These are phyloP conservation scores for Rhododendron simsii DNA, from an alignment of 148 eudicot species.

Conservation along the genomic window DNA sequence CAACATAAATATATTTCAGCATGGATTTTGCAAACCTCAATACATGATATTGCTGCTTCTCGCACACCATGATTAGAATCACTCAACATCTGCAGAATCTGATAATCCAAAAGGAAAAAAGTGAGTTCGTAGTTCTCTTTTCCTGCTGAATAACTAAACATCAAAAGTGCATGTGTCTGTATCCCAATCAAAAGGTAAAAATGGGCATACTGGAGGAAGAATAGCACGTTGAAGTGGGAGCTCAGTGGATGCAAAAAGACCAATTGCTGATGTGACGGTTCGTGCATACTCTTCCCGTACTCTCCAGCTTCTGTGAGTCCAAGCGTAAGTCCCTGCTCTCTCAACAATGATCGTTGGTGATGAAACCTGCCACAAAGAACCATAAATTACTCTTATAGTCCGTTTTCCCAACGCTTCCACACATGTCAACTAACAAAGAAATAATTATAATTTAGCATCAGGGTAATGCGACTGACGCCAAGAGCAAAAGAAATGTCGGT, in stretches of 20 bases:
- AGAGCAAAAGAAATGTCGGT: not conserved
- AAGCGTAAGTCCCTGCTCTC: slow-evolving; percentile 90
- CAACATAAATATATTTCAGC: not conserved
- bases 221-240: slow-evolving; percentile 96
- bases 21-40: slow-evolving; percentile 62
- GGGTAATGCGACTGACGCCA: not conserved
- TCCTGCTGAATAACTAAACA: not conserved
- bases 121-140: slow-evolving; percentile 7
- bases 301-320: slow-evolving; percentile 98
- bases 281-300: slow-evolving; percentile 95
- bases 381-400: not conserved
- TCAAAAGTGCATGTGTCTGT: not conserved
- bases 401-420: not conserved
- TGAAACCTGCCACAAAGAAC: slow-evolving; percentile 59
- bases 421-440: not conserved
- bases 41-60: slow-evolving; percentile 87
- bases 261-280: slow-evolving; percentile 86
- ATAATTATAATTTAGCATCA: not conserved
- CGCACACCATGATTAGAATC: slow-evolving; percentile 87
- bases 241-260: slow-evolving; percentile 90
- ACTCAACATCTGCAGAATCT: slow-evolving; percentile 95
- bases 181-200: not conserved
- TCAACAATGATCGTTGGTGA: slow-evolving; percentile 94
- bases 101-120: slow-evolving; percentile 20
- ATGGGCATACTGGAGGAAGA: slow-evolving; percentile 75